Evolutionary conservation across 768 basidiomycete species (phyloP).

Genomic region (Obba rivulosa): DNA sequence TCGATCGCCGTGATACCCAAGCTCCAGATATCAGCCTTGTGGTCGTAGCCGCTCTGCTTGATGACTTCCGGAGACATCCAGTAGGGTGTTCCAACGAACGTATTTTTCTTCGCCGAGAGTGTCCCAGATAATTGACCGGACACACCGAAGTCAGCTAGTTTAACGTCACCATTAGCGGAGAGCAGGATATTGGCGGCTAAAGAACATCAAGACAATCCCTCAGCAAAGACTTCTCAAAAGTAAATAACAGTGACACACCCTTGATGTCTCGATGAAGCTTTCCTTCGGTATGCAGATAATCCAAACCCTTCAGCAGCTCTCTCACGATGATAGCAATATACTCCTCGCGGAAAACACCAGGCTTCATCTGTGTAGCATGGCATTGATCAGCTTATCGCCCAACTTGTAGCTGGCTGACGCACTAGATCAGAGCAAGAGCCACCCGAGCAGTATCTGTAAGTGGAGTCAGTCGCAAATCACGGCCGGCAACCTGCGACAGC

Average conservation of each 20-base stretch:
- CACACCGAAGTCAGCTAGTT: conserved; percentile 97
- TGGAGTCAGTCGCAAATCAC: neutral
- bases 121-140: conserved; percentile 95
- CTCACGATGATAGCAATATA: conserved; percentile 97
- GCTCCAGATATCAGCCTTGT: conserved; percentile 99
- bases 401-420: conserved; percentile 24
- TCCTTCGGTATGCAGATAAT: conserved; percentile 93
- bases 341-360: conserved; percentile 95
- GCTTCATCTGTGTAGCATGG: conserved; percentile 74
- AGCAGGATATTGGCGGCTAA: conserved; percentile 94
- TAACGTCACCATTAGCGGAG: conserved; percentile 90
- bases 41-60: conserved; percentile 98
- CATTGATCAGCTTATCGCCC: conserved; percentile 6
- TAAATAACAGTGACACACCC: conserved; percentile 43
- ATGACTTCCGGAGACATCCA: conserved; percentile 99
- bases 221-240: neutral
- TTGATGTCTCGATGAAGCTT: conserved; percentile 99
- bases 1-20: conserved; percentile 97
- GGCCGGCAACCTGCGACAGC: conserved; percentile 19
- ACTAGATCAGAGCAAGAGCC: conserved; percentile 98
- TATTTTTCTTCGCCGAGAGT: conserved; percentile 93
- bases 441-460: conserved; percentile 85
- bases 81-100: conserved; percentile 95
- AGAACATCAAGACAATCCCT: neutral
- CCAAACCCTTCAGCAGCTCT: conserved; percentile 87